Conservation (phyloP, 2,329 filamentous ascomycete species). For the Septoria linicola region DNA sequence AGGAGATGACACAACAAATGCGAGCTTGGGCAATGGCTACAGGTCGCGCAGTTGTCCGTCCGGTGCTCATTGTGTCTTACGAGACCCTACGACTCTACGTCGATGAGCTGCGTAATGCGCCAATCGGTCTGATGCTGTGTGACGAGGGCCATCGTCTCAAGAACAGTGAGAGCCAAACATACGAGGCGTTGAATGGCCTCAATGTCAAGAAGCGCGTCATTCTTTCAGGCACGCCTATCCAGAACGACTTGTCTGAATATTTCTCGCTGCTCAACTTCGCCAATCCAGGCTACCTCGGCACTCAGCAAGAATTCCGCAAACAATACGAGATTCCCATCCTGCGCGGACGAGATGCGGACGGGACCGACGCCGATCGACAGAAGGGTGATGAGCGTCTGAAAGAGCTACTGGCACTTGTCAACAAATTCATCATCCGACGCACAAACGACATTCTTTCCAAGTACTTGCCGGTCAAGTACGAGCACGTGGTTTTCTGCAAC, state of each 20-base stretch:
- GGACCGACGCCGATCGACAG: slow-evolving; percentile 75
- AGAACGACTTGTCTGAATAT: slow-evolving; percentile 98
- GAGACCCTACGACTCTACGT: slow-evolving; percentile 91
- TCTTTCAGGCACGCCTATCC: slow-evolving; percentile 92
- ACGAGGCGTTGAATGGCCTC: slow-evolving; percentile 82
- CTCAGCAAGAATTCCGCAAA: slow-evolving; percentile 87
- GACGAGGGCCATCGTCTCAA: slow-evolving; percentile 97
- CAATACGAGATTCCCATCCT: slow-evolving; percentile 91
- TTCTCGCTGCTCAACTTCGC: slow-evolving; percentile 95
- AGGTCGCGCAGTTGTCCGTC: slow-evolving; percentile 83
- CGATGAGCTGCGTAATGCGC: slow-evolving; percentile 82
- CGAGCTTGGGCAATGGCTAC: slow-evolving; percentile 92
- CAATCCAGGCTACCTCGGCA: slow-evolving; percentile 88
- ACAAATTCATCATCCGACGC: slow-evolving; percentile 96
- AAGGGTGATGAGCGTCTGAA: slow-evolving; percentile 79
- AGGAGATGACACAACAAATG: slow-evolving; percentile 84
- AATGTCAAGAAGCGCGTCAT: slow-evolving; percentile 92
- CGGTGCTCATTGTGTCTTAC: slow-evolving; percentile 96
- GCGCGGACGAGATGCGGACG: slow-evolving; percentile 84
- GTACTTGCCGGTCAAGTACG: slow-evolving; percentile 96
- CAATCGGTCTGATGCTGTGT: slow-evolving; percentile 89
- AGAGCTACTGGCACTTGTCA: slow-evolving; percentile 81
- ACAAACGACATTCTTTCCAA: slow-evolving; percentile 98
- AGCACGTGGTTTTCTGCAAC: slow-evolving; percentile 98
- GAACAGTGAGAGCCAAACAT: slow-evolving; percentile 94